These are phyloP conservation scores for Venturia asperata DNA, from an alignment of 2,329 filamentous ascomycete species.

Conservation along the genomic window DNA sequence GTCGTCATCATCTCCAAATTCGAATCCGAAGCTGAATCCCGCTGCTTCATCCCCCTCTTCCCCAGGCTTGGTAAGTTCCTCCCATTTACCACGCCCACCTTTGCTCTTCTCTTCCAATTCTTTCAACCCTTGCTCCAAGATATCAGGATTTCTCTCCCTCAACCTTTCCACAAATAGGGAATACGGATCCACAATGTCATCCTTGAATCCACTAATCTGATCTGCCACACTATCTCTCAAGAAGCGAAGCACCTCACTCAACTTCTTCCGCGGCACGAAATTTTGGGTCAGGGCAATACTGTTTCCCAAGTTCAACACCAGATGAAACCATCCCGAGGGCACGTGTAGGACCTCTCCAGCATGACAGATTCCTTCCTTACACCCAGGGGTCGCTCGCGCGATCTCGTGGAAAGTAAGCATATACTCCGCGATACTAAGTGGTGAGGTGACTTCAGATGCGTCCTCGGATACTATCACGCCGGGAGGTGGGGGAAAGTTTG, in stretches of 20 bases:
- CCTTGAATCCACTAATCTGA: constrained; percentile 79
- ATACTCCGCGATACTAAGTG: constrained; percentile 95
- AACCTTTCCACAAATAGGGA: constrained; percentile 67
- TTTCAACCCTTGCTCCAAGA: constrained; percentile 56
- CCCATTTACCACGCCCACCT: constrained; percentile 62
- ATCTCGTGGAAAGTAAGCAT: constrained; percentile 81
- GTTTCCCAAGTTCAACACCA: constrained; percentile 81
- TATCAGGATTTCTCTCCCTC: constrained; percentile 52
- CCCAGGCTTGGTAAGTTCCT: constrained; percentile 59
- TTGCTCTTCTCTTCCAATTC: constrained; percentile 57
- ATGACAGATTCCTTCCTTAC: constrained; percentile 75
- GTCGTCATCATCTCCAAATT: constrained; percentile 52
- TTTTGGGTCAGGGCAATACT: constrained; percentile 92
- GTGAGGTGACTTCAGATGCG: constrained; percentile 86
- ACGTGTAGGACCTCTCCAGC: constrained; percentile 87
- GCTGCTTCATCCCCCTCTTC: constrained; percentile 35
- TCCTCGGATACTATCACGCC: constrained; percentile 87
- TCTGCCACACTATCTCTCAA: constrained; percentile 66
- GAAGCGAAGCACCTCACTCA: constrained; percentile 71
- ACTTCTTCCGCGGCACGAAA: constrained; percentile 71
- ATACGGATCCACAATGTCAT: constrained; percentile 64
- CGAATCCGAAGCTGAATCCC: constrained; percentile 56
- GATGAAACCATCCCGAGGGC: constrained; percentile 92
- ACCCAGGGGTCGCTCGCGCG: constrained; percentile 67
- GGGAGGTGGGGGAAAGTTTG: constrained; percentile 59